Base-by-base conservation (phyloP, 2,329 filamentous ascomycete species). In the Colletotrichum tabaci region DNA sequence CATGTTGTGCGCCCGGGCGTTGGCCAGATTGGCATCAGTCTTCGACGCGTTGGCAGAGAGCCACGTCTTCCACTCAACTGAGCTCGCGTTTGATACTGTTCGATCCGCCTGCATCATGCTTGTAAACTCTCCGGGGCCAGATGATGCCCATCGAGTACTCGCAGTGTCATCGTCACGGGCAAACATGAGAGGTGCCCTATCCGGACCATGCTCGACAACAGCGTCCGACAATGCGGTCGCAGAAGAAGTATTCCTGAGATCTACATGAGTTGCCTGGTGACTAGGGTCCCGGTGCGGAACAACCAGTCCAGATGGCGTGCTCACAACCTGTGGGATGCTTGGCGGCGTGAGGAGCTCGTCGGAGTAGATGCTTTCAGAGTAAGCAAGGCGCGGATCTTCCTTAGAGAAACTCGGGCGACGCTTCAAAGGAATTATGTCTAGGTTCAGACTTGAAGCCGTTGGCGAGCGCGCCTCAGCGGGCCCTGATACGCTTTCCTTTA, bases 41-140 rank as follows among this genome's bases (percentile, higher is more conserved):
- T 85, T 86, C 0, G 85, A 85, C 10, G 87, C 83, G 52, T 89
- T 85, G 2, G 85, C 82, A 10, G 87, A 87, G 49, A 89, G 83
- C 85, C 84, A 87, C 0, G 80, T 84, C 77, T 88, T 89, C 88
- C 87, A 89, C 68, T 89, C 87, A 2, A 83, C 78, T 2, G 87
- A 89, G 67, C 86, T 87, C 7, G 81, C 80, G 0, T 82, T 82
- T 1, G 84, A 86, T 3, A 77, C 74, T 1, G 80, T 78, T n/a
- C 84, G 79, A 56, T 80, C 79, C 21, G 75, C 46, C 71, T 77
- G 75, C 82, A 81, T 60, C 0, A 74, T 77, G 18, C 35, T 38
- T 38, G 35, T 10, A 38, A 10, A 38, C 35, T 38, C 35, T 38
- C 35, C 35, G 8, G 35, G 8, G 35, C 52, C 18, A 47, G 23